These are phyloP conservation scores for Yamadazyma nakazawae DNA, from an alignment of 805 yeast genomes.

Conservation along the genomic window DNA sequence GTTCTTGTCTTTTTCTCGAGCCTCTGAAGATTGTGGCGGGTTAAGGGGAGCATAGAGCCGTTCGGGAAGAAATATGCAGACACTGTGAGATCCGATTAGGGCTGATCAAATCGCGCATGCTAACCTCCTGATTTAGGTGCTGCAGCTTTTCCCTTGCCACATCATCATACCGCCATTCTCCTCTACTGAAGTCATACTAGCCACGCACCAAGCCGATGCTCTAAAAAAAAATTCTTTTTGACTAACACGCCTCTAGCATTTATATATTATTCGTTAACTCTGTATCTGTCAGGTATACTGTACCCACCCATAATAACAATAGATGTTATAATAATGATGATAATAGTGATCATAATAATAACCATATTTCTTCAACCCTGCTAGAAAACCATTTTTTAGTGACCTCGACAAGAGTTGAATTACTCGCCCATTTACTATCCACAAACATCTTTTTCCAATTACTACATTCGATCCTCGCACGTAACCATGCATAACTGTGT, in stretches of 20 bases:
- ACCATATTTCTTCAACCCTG: background rate
- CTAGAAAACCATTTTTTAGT: too few species aligned
- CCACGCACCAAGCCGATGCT: background rate
- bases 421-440: background rate
- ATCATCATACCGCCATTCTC: background rate
- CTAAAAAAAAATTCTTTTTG: too few species aligned
- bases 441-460: background rate
- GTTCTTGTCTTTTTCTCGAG: background rate
- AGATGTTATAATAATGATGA: too few species aligned
- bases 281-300: too few species aligned
- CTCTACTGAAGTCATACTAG: background rate
- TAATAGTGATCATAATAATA: too few species aligned
- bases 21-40: background rate
- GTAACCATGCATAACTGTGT: background rate
- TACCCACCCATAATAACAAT: too few species aligned
- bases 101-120: background rate
- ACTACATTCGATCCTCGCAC: background rate
- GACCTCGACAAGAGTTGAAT: too few species aligned
- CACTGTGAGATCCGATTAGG: background rate
- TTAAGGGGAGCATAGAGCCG: background rate
- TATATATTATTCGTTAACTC: too few species aligned
- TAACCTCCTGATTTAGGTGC: background rate
- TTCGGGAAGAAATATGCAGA: background rate
- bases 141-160: background rate
- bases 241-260: too few species aligned